Conservation (phyloP, 1,284 basidiomycete species). For the Boletus sp. region DNA sequence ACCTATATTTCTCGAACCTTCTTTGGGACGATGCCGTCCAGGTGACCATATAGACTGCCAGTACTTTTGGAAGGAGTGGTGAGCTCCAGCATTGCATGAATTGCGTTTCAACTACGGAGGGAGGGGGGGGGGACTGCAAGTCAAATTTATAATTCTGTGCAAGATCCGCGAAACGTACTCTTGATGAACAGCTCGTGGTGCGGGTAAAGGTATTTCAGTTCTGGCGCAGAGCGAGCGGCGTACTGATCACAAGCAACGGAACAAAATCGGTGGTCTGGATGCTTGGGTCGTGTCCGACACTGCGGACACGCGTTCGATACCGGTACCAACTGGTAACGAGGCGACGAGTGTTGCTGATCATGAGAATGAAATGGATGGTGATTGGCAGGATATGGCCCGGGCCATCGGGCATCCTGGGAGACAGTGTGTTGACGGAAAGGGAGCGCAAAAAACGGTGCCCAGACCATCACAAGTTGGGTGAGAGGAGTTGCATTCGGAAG, state of each 20-base stretch:
- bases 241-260: conserved; percentile 14
- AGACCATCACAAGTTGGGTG: neutral
- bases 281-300: conserved; percentile 18
- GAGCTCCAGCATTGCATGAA: conserved; percentile 16
- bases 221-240: conserved; percentile 18
- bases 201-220: conserved; percentile 12
- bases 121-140: neutral
- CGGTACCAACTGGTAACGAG: neutral
- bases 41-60: conserved; percentile 21
- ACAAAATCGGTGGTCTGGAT: conserved; percentile 20
- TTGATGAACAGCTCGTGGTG: conserved; percentile 11
- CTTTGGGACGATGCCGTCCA: conserved; percentile 15
- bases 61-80: conserved; percentile 11
- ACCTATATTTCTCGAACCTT: conserved; percentile 25
- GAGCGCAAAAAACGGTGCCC: neutral
- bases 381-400: neutral
- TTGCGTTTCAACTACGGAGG: conserved; percentile 16
- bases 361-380: neutral
- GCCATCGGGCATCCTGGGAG: neutral
- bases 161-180: conserved; percentile 1
- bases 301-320: conserved; percentile 16
- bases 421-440: neutral
- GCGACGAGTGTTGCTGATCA: neutral
- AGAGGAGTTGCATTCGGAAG: neutral
- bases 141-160: neutral